These are phyloP conservation scores for Eimeria brunetti DNA, from an alignment of 169 alveolate genomes.

Conservation along the genomic window DNA sequence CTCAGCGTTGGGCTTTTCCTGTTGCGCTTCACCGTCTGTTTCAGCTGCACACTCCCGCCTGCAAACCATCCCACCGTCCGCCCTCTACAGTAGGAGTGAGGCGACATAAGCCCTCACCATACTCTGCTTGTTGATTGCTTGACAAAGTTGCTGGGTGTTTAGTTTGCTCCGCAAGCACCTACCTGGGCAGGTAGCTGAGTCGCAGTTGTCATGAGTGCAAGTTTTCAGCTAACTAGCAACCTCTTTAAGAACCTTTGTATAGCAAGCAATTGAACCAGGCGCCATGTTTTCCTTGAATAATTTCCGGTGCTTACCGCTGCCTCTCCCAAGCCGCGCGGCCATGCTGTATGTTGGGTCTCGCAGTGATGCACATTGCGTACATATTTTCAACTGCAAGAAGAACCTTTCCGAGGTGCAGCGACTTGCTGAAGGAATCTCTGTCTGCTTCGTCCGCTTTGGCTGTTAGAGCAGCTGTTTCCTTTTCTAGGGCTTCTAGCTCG, in stretches of 20 bases:
- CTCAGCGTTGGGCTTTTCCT: background rate
- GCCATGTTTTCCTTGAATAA: background rate
- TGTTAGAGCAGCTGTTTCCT: slow-evolving; percentile 29
- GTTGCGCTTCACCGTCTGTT: slow-evolving; percentile 32
- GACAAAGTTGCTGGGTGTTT: background rate
- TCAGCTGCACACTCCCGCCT: slow-evolving; percentile 39
- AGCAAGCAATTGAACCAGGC: background rate
- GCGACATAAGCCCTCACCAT: background rate
- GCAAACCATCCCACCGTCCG: background rate
- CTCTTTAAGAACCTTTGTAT: background rate
- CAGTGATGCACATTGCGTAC: slow-evolving; percentile 39
- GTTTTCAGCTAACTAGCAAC: background rate
- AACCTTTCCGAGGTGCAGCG: slow-evolving; percentile 35
- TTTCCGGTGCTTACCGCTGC: slow-evolving; percentile 26
- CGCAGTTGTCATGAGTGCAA: background rate
- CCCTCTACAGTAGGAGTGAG: background rate
- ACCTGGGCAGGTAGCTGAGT: background rate
- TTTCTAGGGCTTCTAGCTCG: slow-evolving; percentile 38
- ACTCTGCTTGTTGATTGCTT: background rate
- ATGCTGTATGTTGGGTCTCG: slow-evolving; percentile 54
- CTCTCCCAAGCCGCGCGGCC: slow-evolving; percentile 54
- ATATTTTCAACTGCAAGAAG: slow-evolving; percentile 56
- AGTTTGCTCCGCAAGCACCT: background rate
- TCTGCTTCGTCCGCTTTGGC: slow-evolving; percentile 55
- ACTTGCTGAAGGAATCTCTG: slow-evolving; percentile 36